phyloP scores from a whole-genome alignment of 495 filamentous ascomycete species.

The Astrothelium macrocarpum region DNA sequence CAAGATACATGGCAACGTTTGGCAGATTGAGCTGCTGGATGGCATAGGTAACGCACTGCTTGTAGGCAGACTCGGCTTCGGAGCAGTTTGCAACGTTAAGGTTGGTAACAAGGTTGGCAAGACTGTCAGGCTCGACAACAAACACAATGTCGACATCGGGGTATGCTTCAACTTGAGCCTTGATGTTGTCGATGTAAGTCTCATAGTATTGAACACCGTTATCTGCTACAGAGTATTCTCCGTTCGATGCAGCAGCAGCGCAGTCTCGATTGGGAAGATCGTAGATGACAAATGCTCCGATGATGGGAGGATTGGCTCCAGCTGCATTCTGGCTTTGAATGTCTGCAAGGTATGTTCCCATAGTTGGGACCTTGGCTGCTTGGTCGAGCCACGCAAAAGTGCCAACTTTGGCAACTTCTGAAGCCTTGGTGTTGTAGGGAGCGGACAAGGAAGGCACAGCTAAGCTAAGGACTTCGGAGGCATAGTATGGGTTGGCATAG shows the following conservation, averaged over 20 bases:
- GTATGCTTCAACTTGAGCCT: constrained; percentile 43
- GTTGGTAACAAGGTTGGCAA: constrained; percentile 77
- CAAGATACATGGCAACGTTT: constrained; percentile 77
- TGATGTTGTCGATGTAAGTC: constrained; percentile 63
- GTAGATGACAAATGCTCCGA: constrained; percentile 50
- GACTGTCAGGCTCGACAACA: constrained; percentile 65
- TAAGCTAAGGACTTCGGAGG: constrained; percentile 43
- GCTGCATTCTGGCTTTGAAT: constrained; percentile 48
- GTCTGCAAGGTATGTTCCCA: constrained; percentile 46
- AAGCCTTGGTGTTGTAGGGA: constrained; percentile 37
- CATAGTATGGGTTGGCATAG: constrained; percentile 50
- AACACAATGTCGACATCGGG: constrained; percentile 46
- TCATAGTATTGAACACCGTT: constrained; percentile 54
- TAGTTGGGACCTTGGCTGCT: constrained; percentile 49
- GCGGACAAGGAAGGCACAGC: constrained; percentile 28
- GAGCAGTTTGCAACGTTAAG: constrained; percentile 52
- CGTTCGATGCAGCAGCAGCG: constrained; percentile 66
- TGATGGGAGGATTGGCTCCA: constrained; percentile 36
- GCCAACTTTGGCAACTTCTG: constrained; percentile 52
- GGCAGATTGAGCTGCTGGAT: constrained; percentile 59
- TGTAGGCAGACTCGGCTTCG: constrained; percentile 52
- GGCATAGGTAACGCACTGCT: constrained; percentile 62
- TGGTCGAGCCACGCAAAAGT: constrained; percentile 63
- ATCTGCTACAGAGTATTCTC: constrained; percentile 58
- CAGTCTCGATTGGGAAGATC: constrained; percentile 72